phyloP scores from a whole-genome alignment of 179 eudicot species.

The Kewa caespitosa region DNA sequence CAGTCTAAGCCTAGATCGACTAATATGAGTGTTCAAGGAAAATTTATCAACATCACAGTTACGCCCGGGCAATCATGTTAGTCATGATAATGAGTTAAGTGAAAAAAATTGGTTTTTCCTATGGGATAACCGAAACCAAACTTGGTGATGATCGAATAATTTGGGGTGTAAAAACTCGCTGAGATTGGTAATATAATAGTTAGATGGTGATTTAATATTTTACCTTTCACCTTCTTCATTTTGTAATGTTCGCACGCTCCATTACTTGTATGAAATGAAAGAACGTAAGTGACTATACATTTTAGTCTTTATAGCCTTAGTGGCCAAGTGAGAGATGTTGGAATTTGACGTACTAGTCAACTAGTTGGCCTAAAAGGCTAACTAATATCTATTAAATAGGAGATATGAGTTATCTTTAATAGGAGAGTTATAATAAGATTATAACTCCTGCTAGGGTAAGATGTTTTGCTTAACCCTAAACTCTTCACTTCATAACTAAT shows the following conservation, averaged over 20 bases:
- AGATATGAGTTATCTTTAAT: too few relatives aligned
- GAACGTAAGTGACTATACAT: not conserved
- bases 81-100: not conserved
- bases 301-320: not conserved
- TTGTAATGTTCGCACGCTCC: not conserved
- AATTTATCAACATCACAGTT: not conserved
- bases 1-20: not conserved
- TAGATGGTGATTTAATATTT: not conserved
- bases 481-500: too few relatives aligned
- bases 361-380: not conserved
- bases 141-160: not conserved
- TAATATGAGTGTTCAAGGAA: not conserved
- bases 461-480: too few relatives aligned
- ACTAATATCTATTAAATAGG: not conserved
- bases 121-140: too few relatives aligned
- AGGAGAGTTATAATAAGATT: too few relatives aligned
- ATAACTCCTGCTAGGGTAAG: too few relatives aligned
- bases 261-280: not conserved
- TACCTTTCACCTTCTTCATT: not conserved
- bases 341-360: not conserved
- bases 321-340: constrained; percentile 2
- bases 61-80: not conserved
- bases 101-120: too few relatives aligned
- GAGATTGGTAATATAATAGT: not conserved
- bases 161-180: not conserved